phyloP scores from a whole-genome alignment of 2,329 filamentous ascomycete genomes.

The Botrytis aclada region DNA sequence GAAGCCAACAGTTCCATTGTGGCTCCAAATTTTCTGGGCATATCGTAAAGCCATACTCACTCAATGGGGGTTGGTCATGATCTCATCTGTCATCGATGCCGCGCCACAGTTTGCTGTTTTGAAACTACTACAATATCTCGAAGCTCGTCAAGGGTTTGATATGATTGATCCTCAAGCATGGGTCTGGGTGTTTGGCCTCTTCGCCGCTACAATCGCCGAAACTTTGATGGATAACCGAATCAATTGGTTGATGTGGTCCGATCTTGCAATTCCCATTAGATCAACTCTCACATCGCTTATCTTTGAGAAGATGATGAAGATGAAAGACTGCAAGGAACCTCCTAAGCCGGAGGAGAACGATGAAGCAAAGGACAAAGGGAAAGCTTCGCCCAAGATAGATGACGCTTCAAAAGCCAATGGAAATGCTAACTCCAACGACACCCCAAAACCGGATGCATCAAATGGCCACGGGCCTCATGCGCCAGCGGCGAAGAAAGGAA shows the following conservation, averaged over 20 bases:
- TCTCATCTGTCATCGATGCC: slow-evolving; percentile 25
- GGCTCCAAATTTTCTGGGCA: slow-evolving; percentile 45
- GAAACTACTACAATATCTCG: slow-evolving; percentile 27
- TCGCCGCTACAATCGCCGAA: slow-evolving; percentile 21
- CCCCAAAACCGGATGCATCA: neutral
- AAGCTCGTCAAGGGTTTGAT: slow-evolving; percentile 24
- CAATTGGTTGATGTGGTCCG: slow-evolving; percentile 26
- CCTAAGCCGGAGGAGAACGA: slow-evolving; percentile 28
- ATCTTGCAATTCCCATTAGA: slow-evolving; percentile 50
- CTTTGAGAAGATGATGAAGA: slow-evolving; percentile 70
- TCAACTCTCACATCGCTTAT: slow-evolving; percentile 67
- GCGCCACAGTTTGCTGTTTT: slow-evolving; percentile 29
- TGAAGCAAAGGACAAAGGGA: slow-evolving; percentile 12
- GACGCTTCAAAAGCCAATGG: slow-evolving; percentile 7
- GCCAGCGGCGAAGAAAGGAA: slow-evolving; percentile 9
- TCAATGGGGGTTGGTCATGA: slow-evolving; percentile 45
- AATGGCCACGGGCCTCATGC: slow-evolving; percentile 6
- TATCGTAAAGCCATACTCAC: slow-evolving; percentile 2
- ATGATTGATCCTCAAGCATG: slow-evolving; percentile 24
- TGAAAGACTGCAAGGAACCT: slow-evolving; percentile 63
- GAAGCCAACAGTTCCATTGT: slow-evolving; percentile 49
- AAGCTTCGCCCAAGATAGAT: slow-evolving; percentile 4
- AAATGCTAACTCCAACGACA: neutral
- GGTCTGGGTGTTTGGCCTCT: slow-evolving; percentile 26
- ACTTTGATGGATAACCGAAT: slow-evolving; percentile 26